A percentile compares a stretch with the other conserved stretches of the same genome.
These are phyloP conservation scores for Plantago ovata DNA, from an alignment of 257 asterid species.

Conservation along the genomic window DNA sequence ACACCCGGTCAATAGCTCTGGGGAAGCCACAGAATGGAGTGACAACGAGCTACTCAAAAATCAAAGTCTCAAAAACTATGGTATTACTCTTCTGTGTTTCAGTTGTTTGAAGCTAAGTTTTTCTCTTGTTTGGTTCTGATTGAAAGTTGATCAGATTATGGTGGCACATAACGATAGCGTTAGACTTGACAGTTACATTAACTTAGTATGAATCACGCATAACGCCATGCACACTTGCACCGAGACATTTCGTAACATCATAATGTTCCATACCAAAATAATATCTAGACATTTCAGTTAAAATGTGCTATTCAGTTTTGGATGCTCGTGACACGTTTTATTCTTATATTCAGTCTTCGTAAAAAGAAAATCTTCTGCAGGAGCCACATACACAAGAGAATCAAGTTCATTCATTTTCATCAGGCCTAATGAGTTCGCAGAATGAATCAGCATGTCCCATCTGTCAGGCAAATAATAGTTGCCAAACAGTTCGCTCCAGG, in stretches of 20 bases:
- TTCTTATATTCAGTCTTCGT: neutral
- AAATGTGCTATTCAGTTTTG: neutral
- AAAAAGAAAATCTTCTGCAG: slow-evolving; percentile 32
- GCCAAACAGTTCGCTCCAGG: slow-evolving; percentile 74
- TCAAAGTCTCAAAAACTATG: slow-evolving; percentile 36
- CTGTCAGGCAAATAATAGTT: slow-evolving; percentile 48
- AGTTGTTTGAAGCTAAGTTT: neutral
- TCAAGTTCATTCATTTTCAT: slow-evolving; percentile 24
- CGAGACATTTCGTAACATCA: too few species aligned
- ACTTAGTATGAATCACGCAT: too few species aligned
- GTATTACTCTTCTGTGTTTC: slow-evolving; percentile 27
- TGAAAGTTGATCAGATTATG: neutral
- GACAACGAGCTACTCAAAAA: slow-evolving; percentile 32
- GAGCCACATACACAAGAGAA: slow-evolving; percentile 40
- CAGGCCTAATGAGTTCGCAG: slow-evolving; percentile 26
- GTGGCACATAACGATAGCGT: too few species aligned
- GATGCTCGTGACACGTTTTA: neutral
- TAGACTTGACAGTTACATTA: neutral
- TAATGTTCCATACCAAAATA: neutral
- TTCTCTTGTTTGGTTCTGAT: neutral
- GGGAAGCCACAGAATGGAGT: slow-evolving; percentile 44
- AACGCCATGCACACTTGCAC: too few species aligned
- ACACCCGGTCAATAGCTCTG: slow-evolving; percentile 23
- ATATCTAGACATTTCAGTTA: neutral
- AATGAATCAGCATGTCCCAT: slow-evolving; percentile 42